A percentile compares a stretch with the other conserved stretches of the same genome.
phyloP scores from a whole-genome alignment of 2,329 filamentous ascomycete genomes.

The Balansia obtecta region DNA sequence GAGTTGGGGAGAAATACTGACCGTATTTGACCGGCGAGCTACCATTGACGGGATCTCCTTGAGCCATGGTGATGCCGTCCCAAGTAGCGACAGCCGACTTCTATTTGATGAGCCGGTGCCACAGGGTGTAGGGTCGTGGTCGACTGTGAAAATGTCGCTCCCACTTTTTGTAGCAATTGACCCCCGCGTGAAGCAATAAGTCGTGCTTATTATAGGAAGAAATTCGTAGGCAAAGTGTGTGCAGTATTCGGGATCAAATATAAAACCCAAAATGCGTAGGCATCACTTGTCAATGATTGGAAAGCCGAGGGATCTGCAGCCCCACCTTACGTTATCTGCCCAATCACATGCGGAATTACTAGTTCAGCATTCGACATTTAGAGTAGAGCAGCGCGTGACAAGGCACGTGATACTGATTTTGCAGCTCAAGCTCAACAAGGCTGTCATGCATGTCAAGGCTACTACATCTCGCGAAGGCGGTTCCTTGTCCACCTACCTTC shows the following conservation, averaged over 20 bases:
- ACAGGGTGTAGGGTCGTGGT: background rate
- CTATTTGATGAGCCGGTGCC: background rate
- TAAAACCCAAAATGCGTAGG: background rate
- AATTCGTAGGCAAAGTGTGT: no score
- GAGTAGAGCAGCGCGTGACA: background rate
- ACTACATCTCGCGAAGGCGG: background rate
- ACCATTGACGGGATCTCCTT: conserved; percentile 11
- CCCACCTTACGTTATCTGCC: background rate
- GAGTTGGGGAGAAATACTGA: conserved; percentile 10
- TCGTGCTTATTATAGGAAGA: no score
- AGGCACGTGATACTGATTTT: background rate
- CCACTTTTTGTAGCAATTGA: no score
- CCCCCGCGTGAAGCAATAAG: no score
- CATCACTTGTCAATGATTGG: background rate
- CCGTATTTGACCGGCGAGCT: conserved; percentile 15
- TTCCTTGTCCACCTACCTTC: conserved; percentile 1
- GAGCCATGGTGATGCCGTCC: conserved; percentile 11
- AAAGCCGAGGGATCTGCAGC: background rate
- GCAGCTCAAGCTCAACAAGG: background rate
- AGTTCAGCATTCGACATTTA: background rate
- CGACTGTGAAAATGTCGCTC: no score
- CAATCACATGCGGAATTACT: background rate
- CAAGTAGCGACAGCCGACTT: background rate
- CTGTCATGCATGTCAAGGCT: conserved; percentile 1
- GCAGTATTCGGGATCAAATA: background rate